Evolutionary conservation across 495 filamentous ascomycete species (phyloP), one percentile per base, ranked within the genome.

Genomic region (Penicillium angulare): DNA sequence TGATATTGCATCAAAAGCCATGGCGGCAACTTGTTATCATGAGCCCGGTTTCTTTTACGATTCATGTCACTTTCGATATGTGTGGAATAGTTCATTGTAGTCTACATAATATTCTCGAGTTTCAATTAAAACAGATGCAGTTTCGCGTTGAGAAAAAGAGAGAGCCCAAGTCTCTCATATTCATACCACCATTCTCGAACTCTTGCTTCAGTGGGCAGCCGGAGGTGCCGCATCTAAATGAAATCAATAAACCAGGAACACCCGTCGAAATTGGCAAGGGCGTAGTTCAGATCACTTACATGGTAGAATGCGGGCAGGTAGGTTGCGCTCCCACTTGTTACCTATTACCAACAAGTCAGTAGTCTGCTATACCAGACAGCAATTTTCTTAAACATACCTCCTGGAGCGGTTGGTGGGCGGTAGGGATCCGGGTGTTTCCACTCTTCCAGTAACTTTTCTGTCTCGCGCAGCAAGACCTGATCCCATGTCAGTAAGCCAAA

Each of bases 391-490:
- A 9, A 65, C 82, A 57, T 79, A 95, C 93, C 93, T 80, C 93
- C 93, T 15, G 93, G 93, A 10, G 93, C 92, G 15, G 90, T 92
- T 7, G 93, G 93, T 41, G 84, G 80, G 48, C 78, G 70, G 64
- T 96, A 97, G 23, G 92, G 90, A 65, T 99, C 93, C 3, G 93
- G 93, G 64, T 99, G 95, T 69, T 97, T 97, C 91, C 91, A 99
- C 59, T 82, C 88, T 59, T 96, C 84, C 52, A 99, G 69, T 46
- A 96, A 62, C 48, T 86, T 84, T 69, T 97, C 93, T 24, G 95
- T 88, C 68, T 96, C 89, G 53, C 85, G 80, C 38, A 97, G 73
- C 41, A 99, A 63, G 20, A 79, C 82, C 92, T 97, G 45, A 23
- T 34, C 35, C 17, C 34, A n/a, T 48, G 53, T 55, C 29, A 52